Percentiles rank a stretch among this genome's conserved stretches.
Evolutionary conservation across 2,329 filamentous ascomycete species (phyloP).

Genomic region (Cladosporium halotolerans): DNA sequence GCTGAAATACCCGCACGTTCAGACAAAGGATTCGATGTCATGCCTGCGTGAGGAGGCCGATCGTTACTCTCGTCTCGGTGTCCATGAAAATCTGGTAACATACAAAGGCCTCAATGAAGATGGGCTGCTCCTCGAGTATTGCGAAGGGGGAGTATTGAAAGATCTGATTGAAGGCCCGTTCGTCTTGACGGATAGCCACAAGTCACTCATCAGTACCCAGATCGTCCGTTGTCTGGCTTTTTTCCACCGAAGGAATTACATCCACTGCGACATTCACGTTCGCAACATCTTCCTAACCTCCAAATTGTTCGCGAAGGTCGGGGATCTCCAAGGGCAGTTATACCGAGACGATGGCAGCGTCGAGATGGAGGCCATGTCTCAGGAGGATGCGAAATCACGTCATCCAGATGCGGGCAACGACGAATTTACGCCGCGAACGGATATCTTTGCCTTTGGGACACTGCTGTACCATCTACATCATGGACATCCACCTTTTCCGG

Average conservation of each 20-base stretch:
- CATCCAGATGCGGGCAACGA: slow-evolving; percentile 11
- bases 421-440: neutral
- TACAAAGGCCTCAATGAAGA: too few species aligned
- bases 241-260: slow-evolving; percentile 8
- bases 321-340: slow-evolving; percentile 12
- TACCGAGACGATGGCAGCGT: slow-evolving; percentile 9
- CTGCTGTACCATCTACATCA: neutral
- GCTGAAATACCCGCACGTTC: too few species aligned
- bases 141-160: too few species aligned
- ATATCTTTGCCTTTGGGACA: neutral
- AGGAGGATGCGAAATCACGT: slow-evolving; percentile 12
- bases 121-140: too few species aligned
- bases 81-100: too few species aligned
- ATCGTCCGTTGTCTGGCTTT: slow-evolving; percentile 10
- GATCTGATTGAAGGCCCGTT: too few species aligned
- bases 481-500: neutral
- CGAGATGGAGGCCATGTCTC: slow-evolving; percentile 8
- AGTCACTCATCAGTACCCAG: neutral
- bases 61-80: too few species aligned
- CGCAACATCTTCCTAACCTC: slow-evolving; percentile 13
- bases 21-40: too few species aligned
- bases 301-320: slow-evolving; percentile 11
- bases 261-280: slow-evolving; percentile 12
- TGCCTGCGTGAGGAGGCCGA: too few species aligned
- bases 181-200: too few species aligned